A percentile compares a stretch with the other conserved stretches of the same genome.
Conservation (phyloP, 345 rosid species). For the Isatis tinctoria region DNA sequence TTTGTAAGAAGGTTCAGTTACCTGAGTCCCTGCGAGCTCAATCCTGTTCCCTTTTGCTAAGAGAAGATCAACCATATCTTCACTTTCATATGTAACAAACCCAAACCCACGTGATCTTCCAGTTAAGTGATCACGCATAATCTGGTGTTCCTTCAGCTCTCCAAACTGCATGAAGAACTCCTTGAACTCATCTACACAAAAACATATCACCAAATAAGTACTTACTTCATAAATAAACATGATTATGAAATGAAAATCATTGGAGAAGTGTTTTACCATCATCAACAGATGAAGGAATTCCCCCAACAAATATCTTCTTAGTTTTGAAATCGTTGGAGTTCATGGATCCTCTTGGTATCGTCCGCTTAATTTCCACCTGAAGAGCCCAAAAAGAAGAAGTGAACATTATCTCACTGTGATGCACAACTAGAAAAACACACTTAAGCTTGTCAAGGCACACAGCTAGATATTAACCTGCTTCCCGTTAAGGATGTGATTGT, state of each 20-base stretch:
- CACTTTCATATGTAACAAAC: slow-evolving; percentile 62
- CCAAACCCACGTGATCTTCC: slow-evolving; percentile 86
- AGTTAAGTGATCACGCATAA: slow-evolving; percentile 69
- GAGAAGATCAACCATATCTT: slow-evolving; percentile 66
- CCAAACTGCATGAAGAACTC: slow-evolving; percentile 69
- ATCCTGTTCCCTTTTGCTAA: slow-evolving; percentile 64
- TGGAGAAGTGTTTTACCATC: slow-evolving; percentile 49
- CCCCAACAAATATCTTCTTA: slow-evolving; percentile 96
- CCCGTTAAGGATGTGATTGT: slow-evolving; percentile 68
- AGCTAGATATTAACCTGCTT: slow-evolving; percentile 55
- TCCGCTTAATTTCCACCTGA: slow-evolving; percentile 91
- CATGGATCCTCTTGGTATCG: slow-evolving; percentile 82
- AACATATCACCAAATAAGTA: slow-evolving; percentile 11
- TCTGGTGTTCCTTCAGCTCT: slow-evolving; percentile 66
- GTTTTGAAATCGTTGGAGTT: slow-evolving; percentile 81
- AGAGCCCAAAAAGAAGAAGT: slow-evolving; percentile 2
- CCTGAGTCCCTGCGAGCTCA: slow-evolving; percentile 69
- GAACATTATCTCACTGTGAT: neutral
- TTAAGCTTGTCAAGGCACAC: neutral
- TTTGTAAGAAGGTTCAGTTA: neutral
- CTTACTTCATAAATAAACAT: neutral
- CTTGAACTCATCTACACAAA: slow-evolving; percentile 63
- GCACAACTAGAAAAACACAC: neutral
- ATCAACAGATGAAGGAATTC: slow-evolving; percentile 73
- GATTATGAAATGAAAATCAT: neutral